A percentile compares a stretch with the other conserved stretches of the same genome.
Conservation (phyloP, 2,329 filamentous ascomycete species). For the Exserohilum turcica region DNA sequence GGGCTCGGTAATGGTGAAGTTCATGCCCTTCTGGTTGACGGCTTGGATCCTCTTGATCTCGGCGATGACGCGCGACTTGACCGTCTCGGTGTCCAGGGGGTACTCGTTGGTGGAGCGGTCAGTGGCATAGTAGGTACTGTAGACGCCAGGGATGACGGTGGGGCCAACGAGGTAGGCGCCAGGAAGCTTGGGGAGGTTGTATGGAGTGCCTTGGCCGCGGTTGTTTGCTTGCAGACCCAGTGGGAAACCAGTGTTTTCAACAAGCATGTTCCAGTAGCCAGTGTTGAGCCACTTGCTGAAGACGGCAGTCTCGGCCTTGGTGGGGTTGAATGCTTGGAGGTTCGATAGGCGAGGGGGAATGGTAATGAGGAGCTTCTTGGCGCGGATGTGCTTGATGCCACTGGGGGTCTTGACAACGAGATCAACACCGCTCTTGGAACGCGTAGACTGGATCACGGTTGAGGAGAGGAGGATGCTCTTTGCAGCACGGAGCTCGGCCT, state of each 20-base stretch:
- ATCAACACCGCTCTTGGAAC: not conserved
- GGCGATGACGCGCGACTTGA: conserved; percentile 13
- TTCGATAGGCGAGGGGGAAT: conserved; percentile 49
- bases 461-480: conserved; percentile 20
- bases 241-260: conserved; percentile 49
- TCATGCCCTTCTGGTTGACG: conserved; percentile 18
- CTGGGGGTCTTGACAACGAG: conserved; percentile 20
- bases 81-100: conserved; percentile 26
- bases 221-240: conserved; percentile 10
- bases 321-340: conserved; percentile 48
- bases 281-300: conserved; percentile 49
- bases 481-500: conserved; percentile 9
- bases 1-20: not conserved
- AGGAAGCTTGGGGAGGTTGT: not conserved
- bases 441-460: not conserved
- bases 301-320: conserved; percentile 38
- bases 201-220: not conserved
- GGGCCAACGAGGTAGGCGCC: not conserved
- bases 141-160: not conserved
- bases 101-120: not conserved
- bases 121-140: not conserved
- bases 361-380: conserved; percentile 51
- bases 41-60: conserved; percentile 10
- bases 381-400: conserved; percentile 38
- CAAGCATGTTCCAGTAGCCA: conserved; percentile 48